Evolutionary conservation across 345 rosid genomes (phyloP).

Genomic region (Aegle marmelos): DNA sequence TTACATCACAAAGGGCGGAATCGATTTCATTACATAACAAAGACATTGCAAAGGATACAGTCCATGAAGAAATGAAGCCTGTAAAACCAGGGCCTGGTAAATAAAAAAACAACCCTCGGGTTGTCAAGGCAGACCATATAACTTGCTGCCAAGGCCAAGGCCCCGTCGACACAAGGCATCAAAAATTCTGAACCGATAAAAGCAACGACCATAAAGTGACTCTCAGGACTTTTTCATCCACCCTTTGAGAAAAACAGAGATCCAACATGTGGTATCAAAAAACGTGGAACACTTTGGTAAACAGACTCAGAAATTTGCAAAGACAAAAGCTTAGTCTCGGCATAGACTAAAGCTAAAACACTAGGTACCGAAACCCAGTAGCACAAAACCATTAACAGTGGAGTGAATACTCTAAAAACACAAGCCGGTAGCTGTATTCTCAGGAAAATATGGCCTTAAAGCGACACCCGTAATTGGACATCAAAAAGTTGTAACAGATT

Average conservation of each 20-base stretch:
- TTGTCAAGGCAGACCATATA: conserved; percentile 40
- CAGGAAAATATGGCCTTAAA: conserved; percentile 43
- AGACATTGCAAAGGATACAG: conserved; percentile 25
- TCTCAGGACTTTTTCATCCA: not conserved
- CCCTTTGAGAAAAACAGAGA: conserved; percentile 29
- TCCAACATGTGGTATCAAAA: conserved; percentile 25
- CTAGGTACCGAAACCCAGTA: conserved; percentile 31
- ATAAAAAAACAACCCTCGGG: conserved; percentile 33
- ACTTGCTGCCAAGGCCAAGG: conserved; percentile 45
- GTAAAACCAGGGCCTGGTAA: conserved; percentile 31
- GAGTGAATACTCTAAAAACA: conserved; percentile 19
- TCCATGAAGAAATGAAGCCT: conserved; percentile 26
- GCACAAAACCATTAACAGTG: conserved; percentile 21
- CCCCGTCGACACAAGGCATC: conserved; percentile 35
- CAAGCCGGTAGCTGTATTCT: conserved; percentile 46
- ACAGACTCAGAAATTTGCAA: conserved; percentile 19
- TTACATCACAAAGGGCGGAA: conserved; percentile 9
- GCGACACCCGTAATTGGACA: conserved; percentile 14
- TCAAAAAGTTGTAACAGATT: conserved; percentile 45
- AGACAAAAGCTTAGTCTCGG: conserved; percentile 22
- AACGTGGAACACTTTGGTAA: conserved; percentile 26
- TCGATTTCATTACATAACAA: conserved; percentile 22
- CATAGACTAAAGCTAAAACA: conserved; percentile 39
- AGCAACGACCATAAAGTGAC: conserved; percentile 20
- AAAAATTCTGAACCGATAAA: conserved; percentile 16